Evolutionary conservation across 257 asterid genomes (phyloP).

Genomic region (Coffea canephora): DNA sequence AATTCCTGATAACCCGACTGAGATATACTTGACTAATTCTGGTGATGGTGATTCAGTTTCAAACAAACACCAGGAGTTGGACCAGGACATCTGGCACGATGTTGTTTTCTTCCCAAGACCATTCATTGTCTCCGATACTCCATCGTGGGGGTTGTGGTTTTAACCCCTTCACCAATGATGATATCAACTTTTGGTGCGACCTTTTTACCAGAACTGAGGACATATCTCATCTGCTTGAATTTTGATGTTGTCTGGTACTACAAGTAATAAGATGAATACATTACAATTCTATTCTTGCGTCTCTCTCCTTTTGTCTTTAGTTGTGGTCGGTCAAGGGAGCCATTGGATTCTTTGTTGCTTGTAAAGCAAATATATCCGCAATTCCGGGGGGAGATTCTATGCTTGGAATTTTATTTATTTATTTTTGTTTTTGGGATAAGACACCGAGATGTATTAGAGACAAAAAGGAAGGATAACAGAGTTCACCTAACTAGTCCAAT

Average conservation of each 20-base stretch:
- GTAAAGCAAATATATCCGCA: neutral
- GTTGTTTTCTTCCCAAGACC: slow-evolving; percentile 1
- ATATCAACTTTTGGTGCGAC: slow-evolving; percentile 25
- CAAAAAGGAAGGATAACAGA: too few species aligned
- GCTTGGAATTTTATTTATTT: too few species aligned
- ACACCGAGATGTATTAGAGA: too few species aligned
- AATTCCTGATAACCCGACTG: too few species aligned
- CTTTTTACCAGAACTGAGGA: slow-evolving; percentile 17
- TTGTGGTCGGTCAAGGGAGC: neutral
- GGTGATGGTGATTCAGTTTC: neutral
- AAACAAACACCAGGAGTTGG: neutral
- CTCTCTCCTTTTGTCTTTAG: too few species aligned
- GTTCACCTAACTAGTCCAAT: too few species aligned
- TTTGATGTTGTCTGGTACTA: neutral
- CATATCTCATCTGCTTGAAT: neutral
- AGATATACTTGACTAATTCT: too few species aligned
- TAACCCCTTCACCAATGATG: neutral
- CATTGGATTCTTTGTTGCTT: neutral
- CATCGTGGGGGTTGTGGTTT: neutral
- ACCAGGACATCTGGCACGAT: slow-evolving; percentile 7
- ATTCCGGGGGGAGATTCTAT: too few species aligned
- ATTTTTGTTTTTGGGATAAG: too few species aligned
- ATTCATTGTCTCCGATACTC: slow-evolving; percentile 5
- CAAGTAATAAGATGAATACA: neutral
- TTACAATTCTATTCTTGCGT: neutral